phyloP scores from a whole-genome alignment of 192 early-diverging fungal genomes.

The Coemansia sp. region DNA sequence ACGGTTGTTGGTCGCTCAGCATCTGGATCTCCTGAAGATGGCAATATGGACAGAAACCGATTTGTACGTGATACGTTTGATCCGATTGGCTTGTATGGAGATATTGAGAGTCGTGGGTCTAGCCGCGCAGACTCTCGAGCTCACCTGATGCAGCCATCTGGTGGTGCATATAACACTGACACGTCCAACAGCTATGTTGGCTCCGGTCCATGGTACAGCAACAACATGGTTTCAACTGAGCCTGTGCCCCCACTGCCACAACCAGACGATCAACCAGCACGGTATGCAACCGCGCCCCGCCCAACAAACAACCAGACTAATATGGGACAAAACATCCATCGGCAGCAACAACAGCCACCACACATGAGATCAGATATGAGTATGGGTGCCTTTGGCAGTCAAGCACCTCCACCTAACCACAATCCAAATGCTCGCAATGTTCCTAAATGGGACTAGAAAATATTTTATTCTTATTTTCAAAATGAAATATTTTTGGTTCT shows the following conservation, averaged over 20 bases:
- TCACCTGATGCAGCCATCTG: not conserved
- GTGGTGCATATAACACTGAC: not conserved
- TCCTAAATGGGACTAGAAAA: slow-evolving; percentile 5
- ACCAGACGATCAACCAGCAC: not conserved
- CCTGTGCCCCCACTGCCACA: not conserved
- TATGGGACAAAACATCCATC: not conserved
- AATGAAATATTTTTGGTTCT: not conserved
- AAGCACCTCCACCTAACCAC: not conserved
- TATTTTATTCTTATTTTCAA: not conserved
- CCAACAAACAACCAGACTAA: not conserved
- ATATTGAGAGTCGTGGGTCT: not conserved
- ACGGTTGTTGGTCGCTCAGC: slow-evolving; percentile 12
- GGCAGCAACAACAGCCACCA: not conserved
- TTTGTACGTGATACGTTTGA: slow-evolving; percentile 6
- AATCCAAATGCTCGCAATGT: not conserved
- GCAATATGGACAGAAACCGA: not conserved
- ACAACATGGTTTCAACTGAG: not conserved
- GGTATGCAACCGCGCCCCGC: not conserved
- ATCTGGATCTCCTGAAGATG: slow-evolving; percentile 7
- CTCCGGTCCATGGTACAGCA: slow-evolving; percentile 3
- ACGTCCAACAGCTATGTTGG: not conserved
- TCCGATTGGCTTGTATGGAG: slow-evolving; percentile 4
- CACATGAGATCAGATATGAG: slow-evolving; percentile 1
- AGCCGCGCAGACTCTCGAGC: slow-evolving; percentile 6
- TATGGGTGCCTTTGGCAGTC: slow-evolving; percentile 1